Evolutionary conservation across 192 early-diverging fungal genomes (phyloP), one percentile per base, ranked within the genome.

Genomic region (Coemansia sp.): DNA sequence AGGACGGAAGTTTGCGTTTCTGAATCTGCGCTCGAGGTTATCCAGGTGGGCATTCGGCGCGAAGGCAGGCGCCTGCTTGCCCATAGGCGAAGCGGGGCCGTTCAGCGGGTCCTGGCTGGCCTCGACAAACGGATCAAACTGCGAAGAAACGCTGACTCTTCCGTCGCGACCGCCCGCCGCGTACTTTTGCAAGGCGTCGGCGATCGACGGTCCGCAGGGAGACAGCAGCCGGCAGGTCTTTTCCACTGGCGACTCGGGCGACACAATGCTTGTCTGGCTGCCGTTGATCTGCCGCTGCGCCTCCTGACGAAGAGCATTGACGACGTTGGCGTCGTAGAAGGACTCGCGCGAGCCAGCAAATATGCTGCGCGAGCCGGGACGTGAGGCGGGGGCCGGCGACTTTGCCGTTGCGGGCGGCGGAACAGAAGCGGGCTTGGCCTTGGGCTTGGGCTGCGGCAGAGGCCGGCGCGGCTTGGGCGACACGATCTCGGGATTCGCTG

Each of bases 1-100:
- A 9, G 77, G 77, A 42, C 77, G 77, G 47, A 80, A 80, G 60
- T 80, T 80, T 20, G 77, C 77, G 23, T 80, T 80, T 52, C 77
- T 61, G 62, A 80, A 80, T 28, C 77, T 53, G 30, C 72, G 77
- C 60, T 80, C 77, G 23, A 80, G 50, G 55, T 80, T 74, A 22
- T 80, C 77, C 14, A 80, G 62, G 36, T 80, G 72, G 18, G 53
- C 65, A 52, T 68, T 71, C 0, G 77, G 72, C 42, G 68, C 58
- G 53, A 79, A 79, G 1, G 27, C 54, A 0, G 62, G 27, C 0
- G 24, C 54, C 7, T 42, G 58, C 30, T 56, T 35, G 18, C 27
- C n/a, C 54, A 4, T 19, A 6, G 71, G 68, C 14, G 65, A 63
- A 6, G 48, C 55, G 45, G 58, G 47, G 16, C 34, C 55, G 29